A percentile compares a stretch with the other conserved stretches of the same genome.
These are phyloP conservation scores for Cucurbita argyrosperma DNA, from an alignment of 306 rosid species.

Conservation along the genomic window DNA sequence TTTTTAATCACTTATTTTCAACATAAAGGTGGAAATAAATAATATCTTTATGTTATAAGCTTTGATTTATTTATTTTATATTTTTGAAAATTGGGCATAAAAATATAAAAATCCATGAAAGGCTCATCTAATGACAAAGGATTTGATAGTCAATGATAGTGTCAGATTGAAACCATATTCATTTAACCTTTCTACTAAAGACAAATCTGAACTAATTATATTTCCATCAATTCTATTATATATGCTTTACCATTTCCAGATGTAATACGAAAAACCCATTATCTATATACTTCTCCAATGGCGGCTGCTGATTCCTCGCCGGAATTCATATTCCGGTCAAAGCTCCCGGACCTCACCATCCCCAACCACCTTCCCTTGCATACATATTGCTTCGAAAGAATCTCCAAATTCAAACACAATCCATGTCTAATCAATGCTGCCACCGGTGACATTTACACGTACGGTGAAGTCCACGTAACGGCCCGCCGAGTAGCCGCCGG, in stretches of 20 bases:
- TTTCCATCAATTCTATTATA: background rate
- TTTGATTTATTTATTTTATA: too few species aligned
- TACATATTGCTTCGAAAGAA: conserved; percentile 53
- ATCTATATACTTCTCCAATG: background rate
- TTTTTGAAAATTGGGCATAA: background rate
- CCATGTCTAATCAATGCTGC: conserved; percentile 59
- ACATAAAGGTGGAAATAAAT: too few species aligned
- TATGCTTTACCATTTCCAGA: too few species aligned
- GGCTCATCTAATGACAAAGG: background rate
- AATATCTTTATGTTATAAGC: too few species aligned
- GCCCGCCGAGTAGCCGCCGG: conserved; percentile 46
- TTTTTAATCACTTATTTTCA: too few species aligned
- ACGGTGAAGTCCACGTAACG: conserved; percentile 33
- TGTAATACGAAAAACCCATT: too few species aligned
- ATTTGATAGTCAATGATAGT: background rate
- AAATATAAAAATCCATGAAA: background rate
- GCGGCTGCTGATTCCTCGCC: background rate
- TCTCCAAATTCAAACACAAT: conserved; percentile 31
- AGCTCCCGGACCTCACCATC: conserved; percentile 61
- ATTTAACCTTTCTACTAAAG: background rate
- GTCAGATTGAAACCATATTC: background rate
- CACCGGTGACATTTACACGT: conserved; percentile 32
- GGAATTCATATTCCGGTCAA: conserved; percentile 20
- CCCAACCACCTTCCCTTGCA: conserved; percentile 69
- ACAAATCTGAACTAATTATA: background rate